Evolutionary conservation across 192 early-diverging fungal species (phyloP), one percentile per base, ranked within the genome.

Genomic region (Linnemannia elongata): DNA sequence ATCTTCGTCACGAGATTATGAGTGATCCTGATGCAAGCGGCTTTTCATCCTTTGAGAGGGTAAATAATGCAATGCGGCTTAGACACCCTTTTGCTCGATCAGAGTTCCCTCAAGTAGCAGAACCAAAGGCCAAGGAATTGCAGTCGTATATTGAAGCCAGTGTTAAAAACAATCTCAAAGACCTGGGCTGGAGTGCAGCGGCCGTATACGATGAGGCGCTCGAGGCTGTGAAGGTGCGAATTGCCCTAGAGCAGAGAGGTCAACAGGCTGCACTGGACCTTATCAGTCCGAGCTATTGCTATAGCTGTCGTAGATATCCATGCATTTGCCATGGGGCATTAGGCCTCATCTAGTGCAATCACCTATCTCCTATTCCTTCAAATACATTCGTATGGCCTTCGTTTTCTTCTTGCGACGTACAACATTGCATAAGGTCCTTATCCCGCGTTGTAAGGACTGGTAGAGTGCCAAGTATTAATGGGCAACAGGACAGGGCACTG

Each of bases 1-100:
- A 75, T 36, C 45, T 84, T 78, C 76, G 82, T 60, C 75, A 66
- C 41, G 77, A 79, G 77, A 79, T 84, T 4, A 79, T 84, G 82
- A 41, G 69, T 0, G 33, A 84, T 75, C 82, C 82, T 69, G 72
- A 84, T 33, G 7, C 13, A 47, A 52, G 36, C n/a, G n/a, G n/a
- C 63, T 79, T 74, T 63, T 60, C n/a, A 49, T 27, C 60, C 66
- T 75, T 84, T 72, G 24, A 75, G 27, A n/a, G n/a, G 6, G 76
- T 66, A 24, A 84, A 75, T 27, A 57, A 75, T 39, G 60, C 45
- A 41, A 79, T 84, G 82, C 41, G 52, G 22, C 49, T 84, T 2
- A 22, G 77, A 75, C 72, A 77, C 38, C 30, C 60, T 42, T 79
- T 84, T 45, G 82, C 18, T 66, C 76, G 82, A 36, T 84, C 82